Conservation (phyloP, 2,329 filamentous ascomycete species). For the Colletotrichum godetiae region DNA sequence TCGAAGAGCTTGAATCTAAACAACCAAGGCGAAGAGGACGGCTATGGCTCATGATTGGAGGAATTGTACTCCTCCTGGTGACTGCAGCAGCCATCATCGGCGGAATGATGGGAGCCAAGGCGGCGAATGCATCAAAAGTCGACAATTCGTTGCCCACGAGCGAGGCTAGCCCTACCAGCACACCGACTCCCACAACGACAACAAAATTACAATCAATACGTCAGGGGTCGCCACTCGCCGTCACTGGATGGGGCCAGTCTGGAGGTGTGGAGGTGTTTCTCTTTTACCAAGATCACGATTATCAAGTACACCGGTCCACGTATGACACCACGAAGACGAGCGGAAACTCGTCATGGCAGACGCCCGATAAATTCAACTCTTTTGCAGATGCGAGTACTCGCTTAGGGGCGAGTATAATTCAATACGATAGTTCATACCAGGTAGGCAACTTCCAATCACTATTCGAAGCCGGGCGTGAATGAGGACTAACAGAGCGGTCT, state of each 20-base stretch:
- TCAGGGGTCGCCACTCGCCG: background rate
- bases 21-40: too few species aligned
- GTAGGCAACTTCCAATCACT: background rate
- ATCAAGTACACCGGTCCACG: background rate
- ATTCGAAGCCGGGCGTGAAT: background rate
- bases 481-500: background rate
- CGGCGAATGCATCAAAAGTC: background rate
- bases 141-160: background rate
- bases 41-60: background rate
- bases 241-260: background rate
- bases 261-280: conserved; percentile 3
- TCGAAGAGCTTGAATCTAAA: background rate
- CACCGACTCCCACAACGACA: background rate
- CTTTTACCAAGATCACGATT: background rate
- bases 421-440: background rate
- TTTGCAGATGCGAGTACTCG: background rate
- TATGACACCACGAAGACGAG: background rate
- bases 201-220: background rate
- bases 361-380: background rate
- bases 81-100: background rate
- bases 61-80: background rate
- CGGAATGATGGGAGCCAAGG: background rate
- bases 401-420: background rate
- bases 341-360: background rate
- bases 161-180: background rate